Conservation (phyloP, 2,329 filamentous ascomycete genomes). For the Drechslerella dactyloides region DNA sequence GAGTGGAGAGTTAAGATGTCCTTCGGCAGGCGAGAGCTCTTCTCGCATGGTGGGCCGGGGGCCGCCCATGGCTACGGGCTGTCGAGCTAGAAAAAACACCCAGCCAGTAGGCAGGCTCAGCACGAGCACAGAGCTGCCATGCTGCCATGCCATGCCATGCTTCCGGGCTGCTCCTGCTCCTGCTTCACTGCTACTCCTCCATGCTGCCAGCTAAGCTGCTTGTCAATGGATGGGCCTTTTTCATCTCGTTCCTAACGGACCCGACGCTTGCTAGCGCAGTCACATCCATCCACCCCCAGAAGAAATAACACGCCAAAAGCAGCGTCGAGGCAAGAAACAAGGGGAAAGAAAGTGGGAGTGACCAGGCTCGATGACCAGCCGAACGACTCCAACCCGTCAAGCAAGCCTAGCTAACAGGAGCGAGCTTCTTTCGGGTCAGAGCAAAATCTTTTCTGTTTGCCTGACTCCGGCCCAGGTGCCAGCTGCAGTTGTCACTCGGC, state of each 20-base stretch:
- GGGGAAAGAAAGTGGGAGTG: constrained; percentile 1
- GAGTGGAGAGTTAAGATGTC: neutral
- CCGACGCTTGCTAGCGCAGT: constrained; percentile 33
- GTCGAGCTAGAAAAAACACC: constrained; percentile 18
- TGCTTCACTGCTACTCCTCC: neutral
- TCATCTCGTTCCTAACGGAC: constrained; percentile 15
- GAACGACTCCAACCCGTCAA: neutral
- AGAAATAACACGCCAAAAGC: neutral
- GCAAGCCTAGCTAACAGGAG: neutral
- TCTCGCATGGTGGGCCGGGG: constrained; percentile 35
- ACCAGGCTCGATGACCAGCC: constrained; percentile 6
- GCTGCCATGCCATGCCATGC: too few species aligned
- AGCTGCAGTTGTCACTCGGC: constrained; percentile 33
- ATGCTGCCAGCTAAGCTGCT: constrained; percentile 46
- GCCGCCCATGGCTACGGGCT: constrained; percentile 22
- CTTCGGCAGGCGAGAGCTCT: constrained; percentile 15
- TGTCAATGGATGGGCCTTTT: constrained; percentile 46
- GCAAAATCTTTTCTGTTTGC: constrained; percentile 19
- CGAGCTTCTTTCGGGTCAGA: constrained; percentile 1
- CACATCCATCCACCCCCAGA: constrained; percentile 15
- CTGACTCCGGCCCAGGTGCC: constrained; percentile 37
- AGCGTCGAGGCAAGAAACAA: neutral
- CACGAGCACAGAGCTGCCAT: constrained; percentile 38
- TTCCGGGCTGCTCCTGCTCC: too few species aligned
- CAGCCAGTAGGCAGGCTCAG: constrained; percentile 44